phyloP scores from a whole-genome alignment of 129 eudicot genomes.

The Flaveria robusta region DNA sequence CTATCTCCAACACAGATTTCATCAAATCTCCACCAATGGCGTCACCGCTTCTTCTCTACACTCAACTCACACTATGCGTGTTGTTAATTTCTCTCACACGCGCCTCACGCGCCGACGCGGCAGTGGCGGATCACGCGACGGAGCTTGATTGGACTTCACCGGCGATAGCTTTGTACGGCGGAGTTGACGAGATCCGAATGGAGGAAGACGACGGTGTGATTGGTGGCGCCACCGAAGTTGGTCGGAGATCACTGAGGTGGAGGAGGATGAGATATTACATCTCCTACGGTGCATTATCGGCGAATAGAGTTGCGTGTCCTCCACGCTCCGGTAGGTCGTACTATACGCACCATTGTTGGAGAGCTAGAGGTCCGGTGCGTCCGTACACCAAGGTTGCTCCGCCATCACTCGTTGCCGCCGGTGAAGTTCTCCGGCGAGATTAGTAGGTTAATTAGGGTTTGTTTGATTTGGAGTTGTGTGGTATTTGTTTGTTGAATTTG shows the following conservation, averaged over 20 bases:
- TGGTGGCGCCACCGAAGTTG: background rate
- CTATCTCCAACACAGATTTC: background rate
- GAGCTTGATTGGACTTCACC: conserved; percentile 35
- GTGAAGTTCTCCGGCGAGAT: conserved; percentile 17
- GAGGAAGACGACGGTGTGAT: conserved; percentile 14
- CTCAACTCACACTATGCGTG: conserved; percentile 13
- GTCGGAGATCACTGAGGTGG: conserved; percentile 68
- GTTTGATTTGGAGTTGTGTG: background rate
- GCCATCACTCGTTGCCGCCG: conserved; percentile 78
- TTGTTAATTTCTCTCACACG: conserved; percentile 21
- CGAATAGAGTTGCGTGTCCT: conserved; percentile 79
- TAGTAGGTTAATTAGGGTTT: conserved; percentile 22
- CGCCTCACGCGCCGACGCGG: conserved; percentile 23
- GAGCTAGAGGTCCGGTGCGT: conserved; percentile 59
- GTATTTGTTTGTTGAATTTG: background rate
- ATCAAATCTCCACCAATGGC: conserved; percentile 35
- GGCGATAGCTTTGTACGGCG: conserved; percentile 33
- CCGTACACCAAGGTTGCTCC: conserved; percentile 82
- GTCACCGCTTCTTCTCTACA: background rate
- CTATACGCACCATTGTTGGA: conserved; percentile 72
- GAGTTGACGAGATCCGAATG: conserved; percentile 14
- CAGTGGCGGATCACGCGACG: background rate
- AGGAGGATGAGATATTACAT: conserved; percentile 51
- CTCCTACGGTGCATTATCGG: conserved; percentile 76
- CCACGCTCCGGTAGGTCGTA: conserved; percentile 90